Evolutionary conservation across 768 basidiomycete species (phyloP), one percentile per base, ranked within the genome.

Genomic region (Harrya chromipes): DNA sequence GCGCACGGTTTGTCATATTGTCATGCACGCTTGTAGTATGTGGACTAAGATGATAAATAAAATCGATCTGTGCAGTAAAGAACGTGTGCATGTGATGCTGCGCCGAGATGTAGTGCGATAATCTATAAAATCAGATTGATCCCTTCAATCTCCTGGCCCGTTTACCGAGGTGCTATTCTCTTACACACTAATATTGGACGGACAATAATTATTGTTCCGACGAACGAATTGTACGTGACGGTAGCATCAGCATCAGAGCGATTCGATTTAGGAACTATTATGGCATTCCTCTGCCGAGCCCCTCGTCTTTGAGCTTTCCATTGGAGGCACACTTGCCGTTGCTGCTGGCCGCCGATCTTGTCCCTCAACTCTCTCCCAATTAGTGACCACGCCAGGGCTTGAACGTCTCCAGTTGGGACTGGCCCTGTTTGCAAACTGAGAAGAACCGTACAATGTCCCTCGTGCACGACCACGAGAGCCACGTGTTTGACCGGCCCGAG

Each of bases 131-230:
- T 53, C 47, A n/a, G n/a, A n/a, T n/a, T 66, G 52, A 50, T 61
- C 58, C 61, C 40, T 61, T 63, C 55, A 61, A 64, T 58, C 58
- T 60, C 60, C 62, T 53, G 39, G 38, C 44, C 27, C n/a, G 39
- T 50, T 63, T 63, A 54, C 54, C 60, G 52, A 60, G 43, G 60
- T 38, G 41, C 44, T 59, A 49, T 29, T 46, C 36, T 49, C 38
- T 52, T 59, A 59, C 57, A 65, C 46, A 33, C 33, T 33, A 33
- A 33, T 38, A 52, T 46, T 16, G 49, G 19, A 34, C 43, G 31
- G 52, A 62, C 55, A 62, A 62, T 59, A 54, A 52, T 39, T 47
- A 43, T 29, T 50, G 47, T 54, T 49, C 52, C 49, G 53, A 49
- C 40, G 47, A 42, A 48, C 36, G 23, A 54, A 20, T 40, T 49